Evolutionary conservation across 2,329 filamentous ascomycete species (phyloP).

Genomic region (Aspergillus puulaauensis): DNA sequence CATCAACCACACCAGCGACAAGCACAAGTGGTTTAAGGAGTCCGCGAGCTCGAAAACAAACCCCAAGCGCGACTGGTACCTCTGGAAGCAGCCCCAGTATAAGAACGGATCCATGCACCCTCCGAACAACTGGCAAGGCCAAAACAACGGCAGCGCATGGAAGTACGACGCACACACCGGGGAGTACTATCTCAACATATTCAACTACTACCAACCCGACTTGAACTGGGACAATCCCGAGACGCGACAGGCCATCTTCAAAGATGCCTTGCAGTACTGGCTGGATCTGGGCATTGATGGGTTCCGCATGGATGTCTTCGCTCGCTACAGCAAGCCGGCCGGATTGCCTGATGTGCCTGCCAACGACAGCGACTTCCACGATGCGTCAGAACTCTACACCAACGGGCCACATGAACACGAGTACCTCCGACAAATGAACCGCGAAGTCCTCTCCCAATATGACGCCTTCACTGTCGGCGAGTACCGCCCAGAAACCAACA

Average conservation of each 20-base stretch:
- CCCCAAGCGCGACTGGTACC: constrained; percentile 70
- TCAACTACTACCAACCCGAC: constrained; percentile 72
- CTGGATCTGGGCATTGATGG: constrained; percentile 69
- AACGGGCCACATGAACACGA: constrained; percentile 71
- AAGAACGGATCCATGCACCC: constrained; percentile 61
- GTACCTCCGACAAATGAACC: constrained; percentile 67
- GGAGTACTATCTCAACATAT: constrained; percentile 76
- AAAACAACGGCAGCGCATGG: too few relatives aligned
- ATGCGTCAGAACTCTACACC: constrained; percentile 58
- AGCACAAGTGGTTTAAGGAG: constrained; percentile 70
- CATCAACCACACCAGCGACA: constrained; percentile 71
- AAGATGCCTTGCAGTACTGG: constrained; percentile 74
- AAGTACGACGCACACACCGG: constrained; percentile 44
- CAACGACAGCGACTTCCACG: constrained; percentile 50
- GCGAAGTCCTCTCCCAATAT: constrained; percentile 53
- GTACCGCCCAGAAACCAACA: constrained; percentile 62
- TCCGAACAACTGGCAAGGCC: constrained; percentile 65
- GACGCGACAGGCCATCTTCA: constrained; percentile 67
- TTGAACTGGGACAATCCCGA: constrained; percentile 79
- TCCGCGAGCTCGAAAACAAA: constrained; percentile 57
- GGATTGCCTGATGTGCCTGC: constrained; percentile 47
- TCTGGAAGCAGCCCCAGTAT: constrained; percentile 51
- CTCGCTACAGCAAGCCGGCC: constrained; percentile 66
- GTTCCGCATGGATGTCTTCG: constrained; percentile 72
- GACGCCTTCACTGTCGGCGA: constrained; percentile 70